These are phyloP conservation scores for Gaultheria prostrata DNA, from an alignment of 148 eudicot species.

Conservation along the genomic window DNA sequence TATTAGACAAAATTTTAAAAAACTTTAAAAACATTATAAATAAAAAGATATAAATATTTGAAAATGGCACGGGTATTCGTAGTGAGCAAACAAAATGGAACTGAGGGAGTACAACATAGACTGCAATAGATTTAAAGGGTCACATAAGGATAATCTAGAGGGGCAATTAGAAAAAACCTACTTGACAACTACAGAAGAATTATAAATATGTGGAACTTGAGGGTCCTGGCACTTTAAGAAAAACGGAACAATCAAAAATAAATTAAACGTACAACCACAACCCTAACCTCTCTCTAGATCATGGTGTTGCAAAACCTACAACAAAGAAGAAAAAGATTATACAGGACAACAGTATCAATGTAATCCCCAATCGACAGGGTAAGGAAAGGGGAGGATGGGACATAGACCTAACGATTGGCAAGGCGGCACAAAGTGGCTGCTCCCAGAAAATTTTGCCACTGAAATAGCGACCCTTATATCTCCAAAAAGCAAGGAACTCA, in stretches of 20 bases:
- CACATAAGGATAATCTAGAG: neutral
- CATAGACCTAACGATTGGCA: neutral
- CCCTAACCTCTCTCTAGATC: neutral
- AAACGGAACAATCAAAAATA: neutral
- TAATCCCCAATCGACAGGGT: neutral
- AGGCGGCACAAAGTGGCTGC: neutral
- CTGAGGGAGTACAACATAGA: too few species aligned
- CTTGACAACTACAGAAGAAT: too few species aligned
- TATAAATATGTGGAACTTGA: neutral
- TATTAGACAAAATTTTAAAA: too few species aligned
- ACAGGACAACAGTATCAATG: neutral
- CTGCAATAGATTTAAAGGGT: neutral
- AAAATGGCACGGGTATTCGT: too few species aligned
- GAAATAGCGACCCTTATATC: neutral
- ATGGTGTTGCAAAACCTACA: neutral
- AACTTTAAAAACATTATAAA: too few species aligned
- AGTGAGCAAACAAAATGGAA: too few species aligned
- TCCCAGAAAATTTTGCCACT: neutral
- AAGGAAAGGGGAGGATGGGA: neutral
- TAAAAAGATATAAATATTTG: too few species aligned
- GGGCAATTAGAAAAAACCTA: neutral
- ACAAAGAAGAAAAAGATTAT: neutral
- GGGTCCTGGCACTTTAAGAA: neutral
- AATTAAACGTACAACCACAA: neutral
- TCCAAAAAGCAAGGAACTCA: neutral